Base-by-base conservation (phyloP, 768 basidiomycete genomes). In the Russula sp. region DNA sequence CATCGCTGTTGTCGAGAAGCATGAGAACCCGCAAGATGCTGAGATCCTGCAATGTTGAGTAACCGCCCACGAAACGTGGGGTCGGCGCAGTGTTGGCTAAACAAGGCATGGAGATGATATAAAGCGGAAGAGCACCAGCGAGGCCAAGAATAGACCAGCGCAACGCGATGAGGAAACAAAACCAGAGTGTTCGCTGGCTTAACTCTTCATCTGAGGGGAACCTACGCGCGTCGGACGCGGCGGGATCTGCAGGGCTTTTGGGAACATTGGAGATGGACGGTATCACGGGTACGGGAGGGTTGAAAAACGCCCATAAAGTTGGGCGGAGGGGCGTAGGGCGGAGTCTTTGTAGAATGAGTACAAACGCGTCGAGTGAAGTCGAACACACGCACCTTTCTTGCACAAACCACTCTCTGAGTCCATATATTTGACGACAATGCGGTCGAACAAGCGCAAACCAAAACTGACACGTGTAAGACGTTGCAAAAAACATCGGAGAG, bases 181-280 rank as follows among this genome's bases (percentile, higher is more conserved):
- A 75, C 82, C 85, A 89, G 31, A 91, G 76, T 14, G 79, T 79
- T n/a, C 88, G 81, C 70, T 91, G 88, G 64, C 75, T 80, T 63
- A 91, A 80, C 69, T 87, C 79, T 68, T 88, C 88, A 67, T 92
- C 89, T 1, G 89, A 88, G 4, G 88, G 87, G 69, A 89, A 87
- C 1, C 83, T 74, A 59, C 76, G 70, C 1, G 85, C 80, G 67
- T 87, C 86, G 42, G 70, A 71, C 8, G 76, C 75, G 2, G 74
- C 67, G 3, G 83, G 82, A 20, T 78, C 78, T 10, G 82, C 82
- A 8, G 82, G 77, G 62, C 84, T 77, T 6, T 82, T 80, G 11
- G 84, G 78, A 65, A 87, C 82, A 4, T 76, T 73, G 16, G 86
- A 83, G 9, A 88, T 68, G 9, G 75, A 64, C 1, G 89, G 88